phyloP scores from a whole-genome alignment of 139 green algal species.

The Nannochloris sp. region DNA sequence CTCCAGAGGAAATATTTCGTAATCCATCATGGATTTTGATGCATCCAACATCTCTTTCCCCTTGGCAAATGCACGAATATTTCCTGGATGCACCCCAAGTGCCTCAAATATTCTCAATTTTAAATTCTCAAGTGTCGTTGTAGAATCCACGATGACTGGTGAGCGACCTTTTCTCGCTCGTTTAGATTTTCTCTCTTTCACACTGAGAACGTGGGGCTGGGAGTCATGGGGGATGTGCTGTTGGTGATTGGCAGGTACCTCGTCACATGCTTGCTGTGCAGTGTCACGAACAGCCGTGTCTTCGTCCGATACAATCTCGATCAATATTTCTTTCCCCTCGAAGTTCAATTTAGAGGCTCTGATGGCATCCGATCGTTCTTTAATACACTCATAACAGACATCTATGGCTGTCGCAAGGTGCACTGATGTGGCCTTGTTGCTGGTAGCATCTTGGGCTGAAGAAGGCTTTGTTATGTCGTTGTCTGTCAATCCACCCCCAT shows the following conservation, averaged over 20 bases:
- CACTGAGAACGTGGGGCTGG: not conserved
- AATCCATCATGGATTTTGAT: slow-evolving; percentile 13
- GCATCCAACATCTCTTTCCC: slow-evolving; percentile 16
- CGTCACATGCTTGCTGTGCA: not conserved
- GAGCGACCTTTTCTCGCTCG: slow-evolving; percentile 31
- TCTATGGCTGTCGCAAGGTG: slow-evolving; percentile 2
- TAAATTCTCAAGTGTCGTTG: slow-evolving; percentile 27
- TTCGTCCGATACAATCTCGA: slow-evolving; percentile 24
- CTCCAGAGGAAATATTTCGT: slow-evolving; percentile 41
- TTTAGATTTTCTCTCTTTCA: slow-evolving; percentile 39
- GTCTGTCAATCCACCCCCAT: not conserved
- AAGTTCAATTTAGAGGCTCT: slow-evolving; percentile 21
- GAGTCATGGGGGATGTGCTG: not conserved
- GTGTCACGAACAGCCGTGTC: slow-evolving; percentile 3
- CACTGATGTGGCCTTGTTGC: not conserved
- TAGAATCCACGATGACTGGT: slow-evolving; percentile 24
- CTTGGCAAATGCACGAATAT: slow-evolving; percentile 28
- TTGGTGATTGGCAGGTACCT: not conserved
- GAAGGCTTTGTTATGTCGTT: not conserved
- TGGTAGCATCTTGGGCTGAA: not conserved
- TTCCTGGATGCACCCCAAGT: slow-evolving; percentile 49
- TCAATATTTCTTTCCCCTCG: slow-evolving; percentile 32
- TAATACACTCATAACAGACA: slow-evolving; percentile 19
- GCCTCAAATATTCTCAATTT: slow-evolving; percentile 43
- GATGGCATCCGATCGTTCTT: slow-evolving; percentile 4